Evolutionary conservation across 371 early-diverging fungal species (phyloP).

Genomic region (Lichtheimia ornata): DNA sequence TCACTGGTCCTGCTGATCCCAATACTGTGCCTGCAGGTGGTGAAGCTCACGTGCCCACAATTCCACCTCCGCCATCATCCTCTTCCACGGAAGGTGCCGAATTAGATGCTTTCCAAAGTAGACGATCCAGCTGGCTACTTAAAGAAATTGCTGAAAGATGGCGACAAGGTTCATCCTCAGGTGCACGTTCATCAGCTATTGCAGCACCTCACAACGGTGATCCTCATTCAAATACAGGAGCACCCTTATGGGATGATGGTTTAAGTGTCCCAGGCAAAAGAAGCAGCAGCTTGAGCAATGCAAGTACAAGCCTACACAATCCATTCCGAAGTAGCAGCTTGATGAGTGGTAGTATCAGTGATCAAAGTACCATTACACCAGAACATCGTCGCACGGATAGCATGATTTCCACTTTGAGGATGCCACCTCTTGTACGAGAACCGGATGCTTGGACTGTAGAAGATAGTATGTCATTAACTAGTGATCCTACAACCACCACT

Average conservation of each 20-base stretch:
- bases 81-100: not conserved
- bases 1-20: constrained; percentile 4
- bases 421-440: constrained; percentile 4
- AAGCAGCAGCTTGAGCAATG: not conserved
- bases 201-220: not conserved
- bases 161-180: constrained; percentile 15
- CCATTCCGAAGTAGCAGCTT: constrained; percentile 4
- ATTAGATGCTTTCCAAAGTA: constrained; percentile 1
- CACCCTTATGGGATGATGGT: too few species aligned
- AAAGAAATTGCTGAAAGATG: constrained; percentile 19
- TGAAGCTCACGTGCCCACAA: not conserved
- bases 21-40: constrained; percentile 5
- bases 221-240: not conserved
- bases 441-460: constrained; percentile 13
- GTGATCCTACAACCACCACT: not conserved
- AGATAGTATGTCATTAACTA: constrained; percentile 1
- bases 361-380: not conserved
- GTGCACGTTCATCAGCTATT: constrained; percentile 11
- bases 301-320: not conserved
- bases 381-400: constrained; percentile 11
- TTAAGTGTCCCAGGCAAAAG: too few species aligned
- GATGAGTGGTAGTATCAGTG: too few species aligned
- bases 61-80: not conserved
- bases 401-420: constrained; percentile 3
- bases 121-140: constrained; percentile 15